phyloP scores from a whole-genome alignment of 352 stramenopile genomes.

The Elongisporangium anandrum region DNA sequence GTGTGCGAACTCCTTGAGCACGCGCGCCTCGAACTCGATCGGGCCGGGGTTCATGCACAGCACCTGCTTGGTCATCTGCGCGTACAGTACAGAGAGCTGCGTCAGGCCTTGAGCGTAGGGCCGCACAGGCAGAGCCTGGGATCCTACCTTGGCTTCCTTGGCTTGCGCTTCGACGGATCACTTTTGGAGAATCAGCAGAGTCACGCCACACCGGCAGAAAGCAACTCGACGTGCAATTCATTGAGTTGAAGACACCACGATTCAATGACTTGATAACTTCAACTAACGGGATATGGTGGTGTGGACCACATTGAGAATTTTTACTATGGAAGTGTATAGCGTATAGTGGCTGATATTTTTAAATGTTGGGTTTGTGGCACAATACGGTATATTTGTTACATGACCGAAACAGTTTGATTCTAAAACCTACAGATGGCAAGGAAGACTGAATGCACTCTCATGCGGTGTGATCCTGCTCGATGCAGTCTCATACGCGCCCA shows the following conservation, averaged over 20 bases:
- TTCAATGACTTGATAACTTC: not conserved
- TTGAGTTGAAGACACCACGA: not conserved
- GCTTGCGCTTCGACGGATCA: not conserved
- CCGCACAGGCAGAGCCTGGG: too few species aligned
- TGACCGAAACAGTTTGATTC: too few species aligned
- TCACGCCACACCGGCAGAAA: not conserved
- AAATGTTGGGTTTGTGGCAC: too few species aligned
- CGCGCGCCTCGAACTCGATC: slow-evolving; percentile 74
- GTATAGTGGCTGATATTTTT: too few species aligned
- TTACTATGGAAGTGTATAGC: too few species aligned
- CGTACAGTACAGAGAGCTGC: not conserved
- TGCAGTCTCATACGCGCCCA: too few species aligned
- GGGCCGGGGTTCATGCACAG: slow-evolving; percentile 82
- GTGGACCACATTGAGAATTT: too few species aligned
- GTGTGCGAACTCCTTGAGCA: slow-evolving; percentile 65
- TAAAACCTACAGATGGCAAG: too few species aligned
- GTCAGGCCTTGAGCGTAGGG: not conserved
- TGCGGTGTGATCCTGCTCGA: too few species aligned
- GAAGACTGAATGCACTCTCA: too few species aligned
- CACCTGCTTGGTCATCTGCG: slow-evolving; percentile 64
- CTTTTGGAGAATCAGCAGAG: not conserved
- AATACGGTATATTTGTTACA: too few species aligned
- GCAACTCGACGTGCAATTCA: not conserved
- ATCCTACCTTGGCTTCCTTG: not conserved
- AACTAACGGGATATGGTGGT: not conserved